Conservation (phyloP, 2,329 filamentous ascomycete species). For the Leptographium radiaticola region DNA sequence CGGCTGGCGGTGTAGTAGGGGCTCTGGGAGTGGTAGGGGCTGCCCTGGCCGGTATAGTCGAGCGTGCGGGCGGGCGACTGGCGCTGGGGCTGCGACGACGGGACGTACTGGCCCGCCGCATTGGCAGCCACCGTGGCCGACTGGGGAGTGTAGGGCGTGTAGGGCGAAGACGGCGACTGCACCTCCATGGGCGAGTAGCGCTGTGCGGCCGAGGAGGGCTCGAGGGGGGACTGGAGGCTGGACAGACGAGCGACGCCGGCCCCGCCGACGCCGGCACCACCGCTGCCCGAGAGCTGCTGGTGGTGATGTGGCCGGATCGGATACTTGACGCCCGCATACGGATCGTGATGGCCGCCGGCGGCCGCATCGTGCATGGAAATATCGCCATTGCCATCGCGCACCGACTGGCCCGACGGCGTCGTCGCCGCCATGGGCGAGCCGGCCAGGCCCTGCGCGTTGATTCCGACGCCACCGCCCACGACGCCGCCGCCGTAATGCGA, state of each 20-base stretch:
- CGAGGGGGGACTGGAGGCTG: constrained; percentile 57
- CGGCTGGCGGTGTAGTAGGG: constrained; percentile 42
- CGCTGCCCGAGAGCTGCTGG: constrained; percentile 48
- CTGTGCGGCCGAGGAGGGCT: constrained; percentile 72
- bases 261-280: constrained; percentile 13
- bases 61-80: constrained; percentile 65
- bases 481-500: constrained; percentile 15
- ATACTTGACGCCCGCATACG: constrained; percentile 79
- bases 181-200: constrained; percentile 95
- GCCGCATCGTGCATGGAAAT: constrained; percentile 72
- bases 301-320: constrained; percentile 67
- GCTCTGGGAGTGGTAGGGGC: constrained; percentile 26
- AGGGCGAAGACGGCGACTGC: constrained; percentile 68
- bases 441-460: constrained; percentile 28
- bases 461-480: constrained; percentile 7
- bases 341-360: constrained; percentile 37
- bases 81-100: constrained; percentile 32
- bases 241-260: constrained; percentile 16
- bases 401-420: constrained; percentile 35
- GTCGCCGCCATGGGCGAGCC: constrained; percentile 37
- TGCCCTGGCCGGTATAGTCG: constrained; percentile 35
- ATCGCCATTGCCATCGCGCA: constrained; percentile 61
- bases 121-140: constrained; percentile 30
- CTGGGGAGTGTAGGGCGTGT: constrained; percentile 55
- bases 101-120: constrained; percentile 28